Percentiles rank a stretch among this genome's conserved stretches.
These are phyloP conservation scores for Candida sp. DNA, from an alignment of 1,139 yeast genomes.

Conservation along the genomic window DNA sequence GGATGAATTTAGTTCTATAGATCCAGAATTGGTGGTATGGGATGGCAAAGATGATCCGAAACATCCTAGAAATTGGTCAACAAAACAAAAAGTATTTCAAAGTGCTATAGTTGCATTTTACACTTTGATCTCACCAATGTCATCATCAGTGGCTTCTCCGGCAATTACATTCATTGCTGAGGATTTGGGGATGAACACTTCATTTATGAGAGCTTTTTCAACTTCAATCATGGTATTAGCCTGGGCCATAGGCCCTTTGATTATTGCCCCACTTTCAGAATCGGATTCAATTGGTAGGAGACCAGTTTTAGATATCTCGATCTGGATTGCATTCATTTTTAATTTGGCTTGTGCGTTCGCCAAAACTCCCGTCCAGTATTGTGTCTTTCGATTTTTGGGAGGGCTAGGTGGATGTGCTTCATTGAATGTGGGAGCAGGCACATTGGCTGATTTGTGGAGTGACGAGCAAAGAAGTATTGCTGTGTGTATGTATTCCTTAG, in stretches of 20 bases:
- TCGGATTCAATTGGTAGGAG: slow-evolving; percentile 48
- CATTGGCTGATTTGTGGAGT: slow-evolving; percentile 27
- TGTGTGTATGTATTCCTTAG: slow-evolving; percentile 40
- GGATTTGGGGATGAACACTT: slow-evolving; percentile 35
- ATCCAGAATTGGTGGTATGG: slow-evolving; percentile 67
- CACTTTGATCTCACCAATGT: slow-evolving; percentile 55
- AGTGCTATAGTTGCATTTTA: slow-evolving; percentile 49
- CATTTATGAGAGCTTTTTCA: slow-evolving; percentile 41
- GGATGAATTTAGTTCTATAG: slow-evolving; percentile 45
- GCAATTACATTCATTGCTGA: slow-evolving; percentile 47
- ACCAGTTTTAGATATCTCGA: slow-evolving; percentile 47
- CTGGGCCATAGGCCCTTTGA: slow-evolving; percentile 60
- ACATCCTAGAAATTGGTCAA: slow-evolving; percentile 63
- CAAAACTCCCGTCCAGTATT: slow-evolving; percentile 49
- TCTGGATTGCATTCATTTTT: slow-evolving; percentile 49
- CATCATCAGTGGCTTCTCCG: slow-evolving; percentile 59
- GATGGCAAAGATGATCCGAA: slow-evolving; percentile 58
- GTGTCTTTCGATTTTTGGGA: slow-evolving; percentile 40
- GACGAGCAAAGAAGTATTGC: slow-evolving; percentile 36
- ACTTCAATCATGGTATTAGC: slow-evolving; percentile 60
- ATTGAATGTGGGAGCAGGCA: slow-evolving; percentile 26
- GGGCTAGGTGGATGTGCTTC: slow-evolving; percentile 33
- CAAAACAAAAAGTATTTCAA: slow-evolving; percentile 34
- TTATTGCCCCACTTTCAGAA: slow-evolving; percentile 62
- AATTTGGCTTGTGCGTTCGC: slow-evolving; percentile 58